Base-by-base conservation (phyloP, 768 basidiomycete species). In the Mycena kentingensis region DNA sequence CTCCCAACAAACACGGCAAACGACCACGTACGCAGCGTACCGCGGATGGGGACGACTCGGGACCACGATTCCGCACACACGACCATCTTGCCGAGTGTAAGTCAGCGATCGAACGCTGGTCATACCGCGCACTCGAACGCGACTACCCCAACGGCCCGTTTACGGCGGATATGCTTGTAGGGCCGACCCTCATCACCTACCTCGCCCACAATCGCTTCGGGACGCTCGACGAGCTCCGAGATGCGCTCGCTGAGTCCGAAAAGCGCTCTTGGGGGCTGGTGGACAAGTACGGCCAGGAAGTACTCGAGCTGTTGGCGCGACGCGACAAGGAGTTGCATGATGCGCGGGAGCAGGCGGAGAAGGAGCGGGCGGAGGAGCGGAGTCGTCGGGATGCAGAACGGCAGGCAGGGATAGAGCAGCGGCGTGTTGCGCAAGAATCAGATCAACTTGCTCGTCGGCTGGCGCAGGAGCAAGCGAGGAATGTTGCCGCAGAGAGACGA, bases 1-100 rank as follows among this genome's bases (percentile, higher is more conserved):
- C 46, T 1, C 27, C 44, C 1, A 62, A 67, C 46, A 34, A 18
- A 2, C 65, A 66, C 46, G 59, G 65, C 11, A 66, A 68, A 50
- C 60, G 60, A n/a, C n/a, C n/a, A n/a, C n/a, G n/a, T n/a, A n/a
- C n/a, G n/a, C n/a, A n/a, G n/a, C n/a, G n/a, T n/a, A n/a, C n/a
- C n/a, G n/a, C n/a, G n/a, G n/a, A n/a, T n/a, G n/a, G n/a, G n/a
- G n/a, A n/a, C n/a, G n/a, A n/a, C n/a, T n/a, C n/a, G n/a, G n/a
- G n/a, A n/a, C 46, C 43, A 28, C n/a, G 54, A 11, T 45, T 32
- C 10, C 63, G 58, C 2, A 49, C 60, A 11, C 49, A 39, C 5
- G 46, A 49, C 1, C 58, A 53, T 35, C 57, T 64, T 5, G 22
- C 62, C 18, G 26, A 21, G 12, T 64, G 46, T 2, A 46, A 46